Percentiles rank a stretch among this genome's conserved stretches.
These are phyloP conservation scores for Xylaria sp. DNA, from an alignment of 2,329 filamentous ascomycete genomes.

Conservation along the genomic window DNA sequence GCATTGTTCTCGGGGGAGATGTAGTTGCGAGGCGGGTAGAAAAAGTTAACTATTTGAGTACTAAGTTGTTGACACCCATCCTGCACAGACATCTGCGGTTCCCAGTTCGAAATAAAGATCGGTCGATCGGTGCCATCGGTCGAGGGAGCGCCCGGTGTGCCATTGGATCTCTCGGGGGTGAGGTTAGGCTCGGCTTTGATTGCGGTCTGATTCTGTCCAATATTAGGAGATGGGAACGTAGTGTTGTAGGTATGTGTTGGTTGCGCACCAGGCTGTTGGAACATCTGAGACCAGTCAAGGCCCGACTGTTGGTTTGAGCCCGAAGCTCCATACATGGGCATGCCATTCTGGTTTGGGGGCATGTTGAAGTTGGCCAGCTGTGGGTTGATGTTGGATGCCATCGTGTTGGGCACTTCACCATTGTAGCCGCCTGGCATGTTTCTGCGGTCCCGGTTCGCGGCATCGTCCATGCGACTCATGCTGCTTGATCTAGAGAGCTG, in stretches of 20 bases:
- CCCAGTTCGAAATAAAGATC: constrained; percentile 61
- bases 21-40: constrained; percentile 66
- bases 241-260: constrained; percentile 67
- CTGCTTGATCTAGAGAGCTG: constrained; percentile 71
- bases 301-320: constrained; percentile 70
- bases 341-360: constrained; percentile 70
- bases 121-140: constrained; percentile 55
- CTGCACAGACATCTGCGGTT: constrained; percentile 59
- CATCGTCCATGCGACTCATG: constrained; percentile 68
- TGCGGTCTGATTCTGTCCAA: constrained; percentile 75
- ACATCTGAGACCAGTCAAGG: constrained; percentile 83
- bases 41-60: constrained; percentile 67
- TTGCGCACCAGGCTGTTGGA: constrained; percentile 75
- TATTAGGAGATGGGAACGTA: constrained; percentile 69
- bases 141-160: constrained; percentile 57
- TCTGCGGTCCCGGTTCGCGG: constrained; percentile 66
- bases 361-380: constrained; percentile 73
- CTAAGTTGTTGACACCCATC: constrained; percentile 66
- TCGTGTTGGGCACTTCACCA: constrained; percentile 68
- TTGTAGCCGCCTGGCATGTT: constrained; percentile 67
- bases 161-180: constrained; percentile 62
- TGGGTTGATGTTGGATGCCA: constrained; percentile 71
- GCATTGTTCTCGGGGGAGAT: constrained; percentile 65
- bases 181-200: constrained; percentile 74
- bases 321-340: constrained; percentile 71